These are phyloP conservation scores for Tetracentron sinense DNA, from an alignment of 164 flowering plant genomes.

Conservation along the genomic window DNA sequence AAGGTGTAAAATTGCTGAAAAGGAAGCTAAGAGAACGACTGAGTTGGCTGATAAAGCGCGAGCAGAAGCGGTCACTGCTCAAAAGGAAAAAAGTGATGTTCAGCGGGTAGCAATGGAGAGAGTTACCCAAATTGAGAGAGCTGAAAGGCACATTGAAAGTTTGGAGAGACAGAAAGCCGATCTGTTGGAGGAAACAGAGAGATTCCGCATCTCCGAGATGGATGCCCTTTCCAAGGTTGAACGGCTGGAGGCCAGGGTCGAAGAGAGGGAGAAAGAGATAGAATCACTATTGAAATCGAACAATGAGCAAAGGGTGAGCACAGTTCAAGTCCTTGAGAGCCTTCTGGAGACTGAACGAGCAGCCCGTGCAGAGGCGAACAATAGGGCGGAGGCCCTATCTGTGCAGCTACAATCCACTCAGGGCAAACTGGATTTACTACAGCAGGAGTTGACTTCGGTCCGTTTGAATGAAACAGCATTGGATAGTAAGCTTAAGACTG, in stretches of 20 bases:
- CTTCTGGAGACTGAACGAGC: constrained; percentile 72
- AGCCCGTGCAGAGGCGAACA: constrained; percentile 76
- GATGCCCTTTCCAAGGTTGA: constrained; percentile 63
- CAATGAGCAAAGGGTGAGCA: constrained; percentile 73
- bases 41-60: constrained; percentile 87
- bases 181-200: constrained; percentile 46
- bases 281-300: constrained; percentile 64
- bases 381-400: constrained; percentile 79
- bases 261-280: constrained; percentile 83
- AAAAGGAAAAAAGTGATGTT: constrained; percentile 62
- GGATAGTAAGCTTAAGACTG: constrained; percentile 71
- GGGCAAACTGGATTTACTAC: constrained; percentile 72
- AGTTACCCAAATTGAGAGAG: constrained; percentile 69
- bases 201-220: constrained; percentile 53
- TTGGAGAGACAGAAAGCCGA: constrained; percentile 62
- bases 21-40: constrained; percentile 72
- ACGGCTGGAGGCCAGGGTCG: constrained; percentile 68
- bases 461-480: constrained; percentile 65
- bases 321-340: constrained; percentile 71
- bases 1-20: constrained; percentile 78
- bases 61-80: constrained; percentile 63
- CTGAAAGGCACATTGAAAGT: constrained; percentile 71
- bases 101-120: constrained; percentile 84
- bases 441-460: constrained; percentile 68
- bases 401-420: constrained; percentile 77